Evolutionary conservation across 768 basidiomycete species (phyloP).

Genomic region (Trametes punicea): DNA sequence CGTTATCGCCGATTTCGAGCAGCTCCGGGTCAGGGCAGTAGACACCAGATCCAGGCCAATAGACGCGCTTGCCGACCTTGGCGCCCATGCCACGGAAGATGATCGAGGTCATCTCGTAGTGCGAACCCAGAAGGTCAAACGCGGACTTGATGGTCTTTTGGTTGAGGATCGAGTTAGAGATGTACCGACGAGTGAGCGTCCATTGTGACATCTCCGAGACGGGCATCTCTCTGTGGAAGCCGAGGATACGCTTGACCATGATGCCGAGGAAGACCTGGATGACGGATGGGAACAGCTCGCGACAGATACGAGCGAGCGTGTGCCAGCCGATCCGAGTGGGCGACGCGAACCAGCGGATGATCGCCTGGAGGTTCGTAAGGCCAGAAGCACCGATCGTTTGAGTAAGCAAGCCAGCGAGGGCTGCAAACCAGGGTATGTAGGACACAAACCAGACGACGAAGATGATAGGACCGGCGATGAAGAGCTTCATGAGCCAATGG

Average conservation of each 20-base stretch:
- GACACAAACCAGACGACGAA: slow-evolving; percentile 33
- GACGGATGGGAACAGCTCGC: slow-evolving; percentile 36
- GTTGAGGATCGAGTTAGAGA: slow-evolving; percentile 38
- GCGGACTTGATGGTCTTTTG: slow-evolving; percentile 34
- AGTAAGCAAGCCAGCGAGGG: slow-evolving; percentile 38
- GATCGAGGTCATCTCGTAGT: slow-evolving; percentile 46
- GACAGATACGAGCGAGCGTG: slow-evolving; percentile 37
- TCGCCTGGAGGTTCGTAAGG: slow-evolving; percentile 37
- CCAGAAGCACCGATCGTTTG: slow-evolving; percentile 30
- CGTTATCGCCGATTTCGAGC: slow-evolving; percentile 46
- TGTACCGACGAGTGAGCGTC: slow-evolving; percentile 36
- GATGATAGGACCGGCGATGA: slow-evolving; percentile 42
- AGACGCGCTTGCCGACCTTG: slow-evolving; percentile 44
- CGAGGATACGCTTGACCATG: slow-evolving; percentile 39
- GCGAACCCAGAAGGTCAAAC: slow-evolving; percentile 43
- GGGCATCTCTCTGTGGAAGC: slow-evolving; percentile 34
- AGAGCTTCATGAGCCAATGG: slow-evolving; percentile 30
- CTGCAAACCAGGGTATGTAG: slow-evolving; percentile 42
- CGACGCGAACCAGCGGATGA: slow-evolving; percentile 43
- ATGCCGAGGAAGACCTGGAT: slow-evolving; percentile 39
- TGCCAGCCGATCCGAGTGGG: slow-evolving; percentile 40
- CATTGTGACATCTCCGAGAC: slow-evolving; percentile 31
- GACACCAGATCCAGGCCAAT: slow-evolving; percentile 47
- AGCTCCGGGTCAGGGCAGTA: slow-evolving; percentile 47
- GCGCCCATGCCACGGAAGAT: slow-evolving; percentile 48